Percentiles rank a stretch among this genome's conserved stretches.
Evolutionary conservation across 2,329 filamentous ascomycete genomes (phyloP).

Genomic region (Elsinoe fawcettii): DNA sequence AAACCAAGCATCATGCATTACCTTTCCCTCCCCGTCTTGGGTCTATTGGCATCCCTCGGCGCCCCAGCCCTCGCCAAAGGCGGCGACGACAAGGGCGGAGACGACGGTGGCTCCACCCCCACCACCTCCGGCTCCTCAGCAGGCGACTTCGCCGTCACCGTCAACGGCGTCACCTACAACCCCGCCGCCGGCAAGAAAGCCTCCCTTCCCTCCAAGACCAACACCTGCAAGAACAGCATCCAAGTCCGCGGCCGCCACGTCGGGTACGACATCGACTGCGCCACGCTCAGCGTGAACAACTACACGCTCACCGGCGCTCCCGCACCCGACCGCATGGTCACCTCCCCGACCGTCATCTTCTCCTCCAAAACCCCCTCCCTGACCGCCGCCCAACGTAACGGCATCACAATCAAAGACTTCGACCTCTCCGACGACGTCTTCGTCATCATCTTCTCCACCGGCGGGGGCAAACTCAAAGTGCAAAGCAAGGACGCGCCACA

Average conservation of each 20-base stretch:
- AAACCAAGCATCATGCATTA: background rate
- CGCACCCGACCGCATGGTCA: background rate
- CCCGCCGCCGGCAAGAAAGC: background rate
- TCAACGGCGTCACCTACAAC: conserved; percentile 9
- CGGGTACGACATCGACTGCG: conserved; percentile 9
- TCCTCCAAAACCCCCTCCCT: conserved; percentile 1
- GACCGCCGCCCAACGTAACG: background rate
- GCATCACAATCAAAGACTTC: conserved; percentile 3
- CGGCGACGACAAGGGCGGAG: background rate
- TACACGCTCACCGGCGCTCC: background rate
- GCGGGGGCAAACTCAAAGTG: background rate
- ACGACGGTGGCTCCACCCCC: background rate
- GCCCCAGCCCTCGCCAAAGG: conserved; percentile 2
- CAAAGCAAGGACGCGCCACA: conserved; percentile 7
- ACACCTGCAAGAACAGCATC: background rate
- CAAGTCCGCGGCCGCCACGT: conserved; percentile 5
- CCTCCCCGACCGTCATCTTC: conserved; percentile 1
- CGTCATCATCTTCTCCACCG: conserved; percentile 11
- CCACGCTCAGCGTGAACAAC: background rate
- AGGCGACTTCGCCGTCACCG: conserved; percentile 7
- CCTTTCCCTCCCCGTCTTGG: conserved; percentile 1
- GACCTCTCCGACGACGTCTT: conserved; percentile 10
- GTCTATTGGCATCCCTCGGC: background rate
- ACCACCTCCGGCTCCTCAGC: background rate
- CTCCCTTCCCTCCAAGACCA: background rate